Percentiles rank a stretch among this genome's conserved stretches.
These are phyloP conservation scores for Pythium biforme DNA, from an alignment of 352 stramenopile species.

Conservation along the genomic window DNA sequence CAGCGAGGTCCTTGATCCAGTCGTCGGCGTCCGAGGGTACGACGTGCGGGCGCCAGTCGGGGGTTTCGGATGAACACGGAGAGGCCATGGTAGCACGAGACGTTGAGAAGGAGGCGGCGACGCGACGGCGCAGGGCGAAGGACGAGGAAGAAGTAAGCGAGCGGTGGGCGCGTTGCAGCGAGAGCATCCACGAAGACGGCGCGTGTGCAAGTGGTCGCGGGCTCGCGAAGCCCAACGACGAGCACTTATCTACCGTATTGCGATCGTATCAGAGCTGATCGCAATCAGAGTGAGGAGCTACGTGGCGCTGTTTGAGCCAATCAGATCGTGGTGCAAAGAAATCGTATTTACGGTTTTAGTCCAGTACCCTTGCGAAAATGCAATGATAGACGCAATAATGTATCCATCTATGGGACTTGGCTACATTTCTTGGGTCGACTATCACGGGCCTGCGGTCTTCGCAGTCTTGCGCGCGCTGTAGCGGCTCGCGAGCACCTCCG, in stretches of 20 bases:
- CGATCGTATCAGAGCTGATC: no score
- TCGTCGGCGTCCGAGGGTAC: conserved; percentile 19
- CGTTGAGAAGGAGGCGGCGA: background rate
- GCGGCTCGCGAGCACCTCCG: conserved; percentile 29
- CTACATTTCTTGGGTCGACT: background rate
- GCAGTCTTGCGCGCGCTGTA: conserved; percentile 31
- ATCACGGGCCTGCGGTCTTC: background rate
- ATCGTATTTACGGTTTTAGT: no score
- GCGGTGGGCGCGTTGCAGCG: background rate
- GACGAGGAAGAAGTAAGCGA: background rate
- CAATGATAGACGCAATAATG: background rate
- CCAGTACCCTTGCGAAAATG: background rate
- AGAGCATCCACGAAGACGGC: conserved; percentile 4
- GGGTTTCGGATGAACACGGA: background rate
- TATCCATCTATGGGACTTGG: background rate
- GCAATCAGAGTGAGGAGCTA: no score
- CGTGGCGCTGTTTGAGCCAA: no score
- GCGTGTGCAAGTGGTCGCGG: no score
- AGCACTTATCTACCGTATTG: no score
- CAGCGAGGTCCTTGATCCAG: conserved; percentile 30
- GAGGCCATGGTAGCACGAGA: background rate
- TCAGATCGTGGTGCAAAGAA: no score
- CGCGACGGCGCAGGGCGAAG: background rate
- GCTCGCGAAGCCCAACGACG: no score
- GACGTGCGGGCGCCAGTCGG: conserved; percentile 30